phyloP scores from a whole-genome alignment of 176 grass and related monocot genomes.

The Melocanna baccifera region DNA sequence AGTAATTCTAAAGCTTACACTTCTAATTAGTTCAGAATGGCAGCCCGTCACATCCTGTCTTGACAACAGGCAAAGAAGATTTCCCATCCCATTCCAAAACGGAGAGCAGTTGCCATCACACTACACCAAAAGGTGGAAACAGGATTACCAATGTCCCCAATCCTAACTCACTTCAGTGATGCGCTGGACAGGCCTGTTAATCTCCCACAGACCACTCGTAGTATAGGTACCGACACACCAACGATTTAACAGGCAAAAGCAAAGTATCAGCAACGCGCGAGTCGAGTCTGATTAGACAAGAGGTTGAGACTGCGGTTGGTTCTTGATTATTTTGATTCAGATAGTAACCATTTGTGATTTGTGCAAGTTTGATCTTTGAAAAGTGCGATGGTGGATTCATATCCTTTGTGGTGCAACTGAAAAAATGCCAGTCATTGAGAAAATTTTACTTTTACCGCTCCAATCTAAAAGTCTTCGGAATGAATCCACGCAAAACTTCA shows the following conservation, averaged over 20 bases:
- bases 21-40: not conserved
- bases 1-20: conserved; percentile 1
- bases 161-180: not conserved
- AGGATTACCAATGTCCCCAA: not conserved
- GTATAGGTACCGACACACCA: not conserved
- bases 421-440: not conserved
- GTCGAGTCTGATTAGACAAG: not conserved
- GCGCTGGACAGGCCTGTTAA: not conserved
- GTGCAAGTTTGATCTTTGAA: not conserved
- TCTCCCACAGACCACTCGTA: not conserved
- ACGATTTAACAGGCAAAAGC: conserved; percentile 3
- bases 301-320: not conserved
- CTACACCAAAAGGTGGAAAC: not conserved
- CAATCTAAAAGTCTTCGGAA: not conserved
- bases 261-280: not conserved
- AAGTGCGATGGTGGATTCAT: not conserved
- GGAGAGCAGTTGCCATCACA: conserved; percentile 21
- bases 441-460: not conserved
- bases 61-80: conserved; percentile 9
- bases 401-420: not conserved
- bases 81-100: conserved; percentile 22
- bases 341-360: not conserved
- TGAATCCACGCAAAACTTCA: too few species aligned
- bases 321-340: not conserved
- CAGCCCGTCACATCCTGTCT: not conserved